A percentile compares a stretch with the other conserved stretches of the same genome.
phyloP scores from a whole-genome alignment of 441 rosid genomes.

The Breynia disticha region DNA sequence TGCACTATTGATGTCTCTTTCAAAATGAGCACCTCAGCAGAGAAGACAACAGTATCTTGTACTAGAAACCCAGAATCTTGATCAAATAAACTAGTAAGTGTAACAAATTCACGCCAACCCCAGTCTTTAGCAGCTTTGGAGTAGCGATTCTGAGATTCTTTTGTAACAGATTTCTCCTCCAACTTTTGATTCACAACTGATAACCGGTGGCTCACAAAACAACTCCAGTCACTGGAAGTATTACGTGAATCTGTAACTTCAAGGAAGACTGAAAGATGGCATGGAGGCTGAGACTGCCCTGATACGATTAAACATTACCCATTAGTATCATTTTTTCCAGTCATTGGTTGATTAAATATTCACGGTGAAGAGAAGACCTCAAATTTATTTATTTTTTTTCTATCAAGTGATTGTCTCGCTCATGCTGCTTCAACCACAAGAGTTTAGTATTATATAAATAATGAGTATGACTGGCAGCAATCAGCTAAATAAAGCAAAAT shows the following conservation, averaged over 20 bases:
- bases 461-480: not conserved
- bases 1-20: slow-evolving; percentile 85
- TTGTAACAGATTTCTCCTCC: slow-evolving; percentile 93
- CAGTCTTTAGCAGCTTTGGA: slow-evolving; percentile 99
- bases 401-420: too few relatives aligned
- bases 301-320: slow-evolving; percentile 52
- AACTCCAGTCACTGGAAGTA: slow-evolving; percentile 92
- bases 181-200: slow-evolving; percentile 86
- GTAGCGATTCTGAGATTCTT: slow-evolving; percentile 97
- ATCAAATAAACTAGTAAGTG: slow-evolving; percentile 94
- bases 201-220: slow-evolving; percentile 96
- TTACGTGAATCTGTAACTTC: slow-evolving; percentile 97
- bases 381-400: too few relatives aligned
- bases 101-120: slow-evolving; percentile 99
- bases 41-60: slow-evolving; percentile 86
- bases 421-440: slow-evolving; percentile 1
- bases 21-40: slow-evolving; percentile 97
- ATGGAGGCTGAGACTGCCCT: slow-evolving; percentile 99
- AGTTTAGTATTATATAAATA: not conserved
- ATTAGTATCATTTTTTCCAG: slow-evolving; percentile 32
- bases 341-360: not conserved
- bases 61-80: slow-evolving; percentile 99
- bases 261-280: slow-evolving; percentile 99
- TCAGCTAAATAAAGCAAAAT: not conserved
- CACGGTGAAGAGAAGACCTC: not conserved